These are phyloP conservation scores for barley (Hordeum vulgare) DNA, from an alignment of 176 grass and related monocot species.

Conservation along the genomic window DNA sequence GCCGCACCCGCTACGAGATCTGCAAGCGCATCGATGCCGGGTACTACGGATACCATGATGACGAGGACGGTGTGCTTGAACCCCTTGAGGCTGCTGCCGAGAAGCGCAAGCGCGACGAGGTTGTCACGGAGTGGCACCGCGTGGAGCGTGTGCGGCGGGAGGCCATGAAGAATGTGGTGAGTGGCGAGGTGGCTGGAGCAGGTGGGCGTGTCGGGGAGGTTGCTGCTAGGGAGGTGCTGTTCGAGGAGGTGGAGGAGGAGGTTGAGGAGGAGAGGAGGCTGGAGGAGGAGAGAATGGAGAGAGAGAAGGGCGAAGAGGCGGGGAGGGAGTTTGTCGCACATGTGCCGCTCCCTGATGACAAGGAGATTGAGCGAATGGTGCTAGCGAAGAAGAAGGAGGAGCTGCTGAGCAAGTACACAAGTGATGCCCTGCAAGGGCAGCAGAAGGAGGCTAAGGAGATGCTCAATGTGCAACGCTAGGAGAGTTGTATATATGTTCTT, in stretches of 20 bases:
- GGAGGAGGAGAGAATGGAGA: no score
- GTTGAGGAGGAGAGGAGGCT: constrained; percentile 72
- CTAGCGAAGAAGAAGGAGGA: constrained; percentile 92
- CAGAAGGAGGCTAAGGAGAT: constrained; percentile 86
- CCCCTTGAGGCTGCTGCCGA: constrained; percentile 61
- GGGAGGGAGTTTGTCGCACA: constrained; percentile 78
- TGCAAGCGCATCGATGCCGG: constrained; percentile 74
- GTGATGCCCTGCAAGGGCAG: constrained; percentile 51
- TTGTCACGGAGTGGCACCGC: constrained; percentile 57
- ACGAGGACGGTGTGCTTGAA: constrained; percentile 88
- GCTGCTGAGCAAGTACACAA: constrained; percentile 80
- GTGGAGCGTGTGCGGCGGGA: constrained; percentile 62
- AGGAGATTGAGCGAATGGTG: constrained; percentile 93
- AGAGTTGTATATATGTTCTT: constrained; percentile 7
- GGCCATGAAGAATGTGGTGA: constrained; percentile 77
- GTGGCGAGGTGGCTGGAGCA: constrained; percentile 59
- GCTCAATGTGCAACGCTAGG: constrained; percentile 81
- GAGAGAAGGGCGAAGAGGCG: no score
- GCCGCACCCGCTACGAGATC: constrained; percentile 78
- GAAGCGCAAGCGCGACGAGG: constrained; percentile 49
- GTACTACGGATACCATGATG: constrained; percentile 84
- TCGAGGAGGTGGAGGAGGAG: constrained; percentile 90
- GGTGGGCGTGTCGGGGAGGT: no score
- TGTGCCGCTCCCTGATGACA: constrained; percentile 81
- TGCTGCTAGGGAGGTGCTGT: constrained; percentile 56